Evolutionary conservation across 2,329 filamentous ascomycete species (phyloP), one percentile per base, ranked within the genome.

Genomic region (Trichoderma citrinoviride): DNA sequence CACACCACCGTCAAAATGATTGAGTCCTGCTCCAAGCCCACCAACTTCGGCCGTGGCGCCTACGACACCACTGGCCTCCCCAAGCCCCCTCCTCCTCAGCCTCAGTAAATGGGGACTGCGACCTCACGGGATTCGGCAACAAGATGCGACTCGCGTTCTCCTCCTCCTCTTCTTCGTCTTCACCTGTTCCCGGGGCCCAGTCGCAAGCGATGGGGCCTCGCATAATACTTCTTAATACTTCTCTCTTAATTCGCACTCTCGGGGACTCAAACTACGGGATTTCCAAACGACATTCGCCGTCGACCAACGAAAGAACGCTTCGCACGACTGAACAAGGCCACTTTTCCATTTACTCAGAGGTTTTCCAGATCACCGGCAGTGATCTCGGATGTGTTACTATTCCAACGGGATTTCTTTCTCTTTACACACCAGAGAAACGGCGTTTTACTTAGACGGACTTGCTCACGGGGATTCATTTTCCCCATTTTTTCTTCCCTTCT

Each of bases 21-120:
- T 67, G 70, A 74, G 67, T 68, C 71, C 65, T 72, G 71, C 58
- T 73, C 74, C 66, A 73, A 69, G 67, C 71, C 73, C 56, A 73
- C 69, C 74, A 81, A 83, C 73, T 82, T 82, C 79, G 82, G 80
- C 67, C 77, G 82, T 65, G 81, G 82, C 65, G 81, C 80, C 68
- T 84, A 84, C 71, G 82, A 84, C 69, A 82, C 80, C 68, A 83
- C 81, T 25, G 80, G 80, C 53, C 75, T 82, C 25, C 75, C 77
- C 65, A 83, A 83, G 75, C 81, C 81, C 64, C 77, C 78, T 29
- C 78, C 78, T 61, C 78, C 78, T 58, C 77, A 78, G 72, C 77
- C 77, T 63, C 74, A 70, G 71, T 79, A 75, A 77, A 61, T 64
- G 41, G 47, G 37, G 60, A 47, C 33, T 64, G 40, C 52, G 61